Conservation (phyloP, 108 stramenopile species). For the Cyclotella kingstonii region DNA sequence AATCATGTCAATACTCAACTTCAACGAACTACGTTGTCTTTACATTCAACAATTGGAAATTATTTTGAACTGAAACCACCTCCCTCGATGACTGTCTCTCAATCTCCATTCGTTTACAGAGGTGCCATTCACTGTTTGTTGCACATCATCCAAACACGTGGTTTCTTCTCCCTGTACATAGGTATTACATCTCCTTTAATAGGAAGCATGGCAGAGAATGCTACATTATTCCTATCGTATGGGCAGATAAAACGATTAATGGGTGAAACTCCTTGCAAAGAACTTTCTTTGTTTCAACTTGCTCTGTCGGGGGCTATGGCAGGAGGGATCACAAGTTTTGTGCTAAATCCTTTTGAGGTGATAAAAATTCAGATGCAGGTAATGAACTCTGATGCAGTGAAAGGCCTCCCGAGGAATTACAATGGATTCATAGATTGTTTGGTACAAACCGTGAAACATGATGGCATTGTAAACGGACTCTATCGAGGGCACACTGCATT, state of each 20-base stretch:
- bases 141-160: conserved; percentile 40
- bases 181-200: conserved; percentile 47
- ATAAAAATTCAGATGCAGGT: conserved; percentile 48
- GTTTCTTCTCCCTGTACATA: conserved; percentile 41
- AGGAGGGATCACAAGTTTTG: conserved; percentile 34
- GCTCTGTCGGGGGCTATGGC: conserved; percentile 41
- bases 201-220: conserved; percentile 59
- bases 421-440: conserved; percentile 47
- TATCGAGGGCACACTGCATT: conserved; percentile 45
- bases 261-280: conserved; percentile 33
- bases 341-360: conserved; percentile 47
- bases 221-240: conserved; percentile 42
- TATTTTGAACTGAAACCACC: neutral
- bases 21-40: neutral
- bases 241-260: conserved; percentile 28
- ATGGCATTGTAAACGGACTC: conserved; percentile 39
- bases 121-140: conserved; percentile 49
- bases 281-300: conserved; percentile 39
- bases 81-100: neutral
- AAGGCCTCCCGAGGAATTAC: conserved; percentile 16
- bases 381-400: conserved; percentile 36
- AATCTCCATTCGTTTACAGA: conserved; percentile 18
- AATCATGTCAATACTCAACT: neutral
- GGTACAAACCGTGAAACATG: conserved; percentile 43
- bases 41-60: neutral